These are phyloP conservation scores for Cryptosporidium felis DNA, from an alignment of 169 alveolate species.

Conservation along the genomic window DNA sequence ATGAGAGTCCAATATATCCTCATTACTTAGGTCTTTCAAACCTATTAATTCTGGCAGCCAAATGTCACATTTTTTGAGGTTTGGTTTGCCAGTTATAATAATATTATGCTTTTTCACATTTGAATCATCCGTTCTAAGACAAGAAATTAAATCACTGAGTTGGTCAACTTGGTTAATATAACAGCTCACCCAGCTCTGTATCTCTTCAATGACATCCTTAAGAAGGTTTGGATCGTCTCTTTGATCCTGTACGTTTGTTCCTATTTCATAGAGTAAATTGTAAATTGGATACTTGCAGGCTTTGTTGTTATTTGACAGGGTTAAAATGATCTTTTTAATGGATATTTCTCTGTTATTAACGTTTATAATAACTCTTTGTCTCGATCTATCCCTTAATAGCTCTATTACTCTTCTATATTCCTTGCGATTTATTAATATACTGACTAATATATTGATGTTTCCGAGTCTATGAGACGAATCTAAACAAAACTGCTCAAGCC, in stretches of 20 bases:
- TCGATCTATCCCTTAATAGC: neutral
- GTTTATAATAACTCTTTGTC: neutral
- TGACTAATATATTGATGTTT: neutral
- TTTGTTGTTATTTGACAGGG: neutral
- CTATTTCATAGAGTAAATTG: slow-evolving; percentile 15
- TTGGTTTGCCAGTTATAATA: slow-evolving; percentile 31
- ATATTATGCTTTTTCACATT: neutral
- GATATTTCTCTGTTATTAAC: neutral
- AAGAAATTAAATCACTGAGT: neutral
- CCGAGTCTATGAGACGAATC: slow-evolving; percentile 33
- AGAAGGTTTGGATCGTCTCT: neutral
- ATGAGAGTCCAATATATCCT: neutral
- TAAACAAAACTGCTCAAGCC: slow-evolving; percentile 56
- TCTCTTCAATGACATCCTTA: slow-evolving; percentile 5
- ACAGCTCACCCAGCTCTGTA: slow-evolving; percentile 7
- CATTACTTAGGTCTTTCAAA: neutral
- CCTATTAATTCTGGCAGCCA: slow-evolving; percentile 45
- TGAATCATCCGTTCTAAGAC: neutral
- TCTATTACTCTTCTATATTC: slow-evolving; percentile 44
- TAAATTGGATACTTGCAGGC: slow-evolving; percentile 44
- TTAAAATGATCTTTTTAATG: slow-evolving; percentile 11
- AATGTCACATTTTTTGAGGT: slow-evolving; percentile 9
- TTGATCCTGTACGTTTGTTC: slow-evolving; percentile 17
- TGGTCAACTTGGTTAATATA: neutral
- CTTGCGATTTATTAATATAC: slow-evolving; percentile 1